phyloP scores from a whole-genome alignment of 495 filamentous ascomycete species.

The Saxispiralis lemnorum region DNA sequence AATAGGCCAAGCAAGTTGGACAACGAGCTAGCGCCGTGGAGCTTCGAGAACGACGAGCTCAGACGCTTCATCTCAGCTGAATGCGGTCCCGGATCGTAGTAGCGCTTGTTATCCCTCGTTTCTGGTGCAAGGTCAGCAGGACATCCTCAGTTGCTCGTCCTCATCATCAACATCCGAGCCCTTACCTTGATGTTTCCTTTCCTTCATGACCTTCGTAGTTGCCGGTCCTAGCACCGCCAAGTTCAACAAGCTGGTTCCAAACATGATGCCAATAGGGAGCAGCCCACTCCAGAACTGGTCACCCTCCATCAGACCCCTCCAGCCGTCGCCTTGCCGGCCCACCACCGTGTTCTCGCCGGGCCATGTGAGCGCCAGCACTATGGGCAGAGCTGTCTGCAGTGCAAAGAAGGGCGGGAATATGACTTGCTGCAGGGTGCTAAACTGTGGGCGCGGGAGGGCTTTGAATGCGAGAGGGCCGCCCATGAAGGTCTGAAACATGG shows the following conservation, averaged over 20 bases:
- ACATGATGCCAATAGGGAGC: slow-evolving; percentile 45
- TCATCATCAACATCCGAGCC: neutral
- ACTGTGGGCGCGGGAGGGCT: slow-evolving; percentile 59
- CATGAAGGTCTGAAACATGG: slow-evolving; percentile 48
- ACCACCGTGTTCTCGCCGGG: slow-evolving; percentile 33
- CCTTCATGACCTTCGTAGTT: slow-evolving; percentile 51
- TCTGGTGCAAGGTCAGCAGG: slow-evolving; percentile 27
- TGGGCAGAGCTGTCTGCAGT: slow-evolving; percentile 56
- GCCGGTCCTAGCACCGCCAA: slow-evolving; percentile 48
- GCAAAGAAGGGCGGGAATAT: slow-evolving; percentile 79
- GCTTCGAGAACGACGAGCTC: slow-evolving; percentile 58
- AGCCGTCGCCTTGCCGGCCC: slow-evolving; percentile 3
- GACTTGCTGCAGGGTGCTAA: slow-evolving; percentile 55
- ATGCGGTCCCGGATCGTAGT: slow-evolving; percentile 54
- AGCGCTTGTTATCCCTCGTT: slow-evolving; percentile 66
- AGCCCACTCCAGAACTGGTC: slow-evolving; percentile 41
- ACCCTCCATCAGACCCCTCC: slow-evolving; percentile 18
- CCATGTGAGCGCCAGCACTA: slow-evolving; percentile 63
- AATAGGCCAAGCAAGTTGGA: slow-evolving; percentile 54
- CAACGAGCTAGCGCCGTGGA: slow-evolving; percentile 63
- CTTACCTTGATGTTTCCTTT: slow-evolving; percentile 60
- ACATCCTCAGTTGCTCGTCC: neutral
- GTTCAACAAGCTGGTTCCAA: slow-evolving; percentile 49
- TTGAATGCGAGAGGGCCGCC: slow-evolving; percentile 56
- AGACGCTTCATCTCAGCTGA: slow-evolving; percentile 64